phyloP scores from a whole-genome alignment of 2,329 filamentous ascomycete genomes.

The Colletotrichum chlorophyti region DNA sequence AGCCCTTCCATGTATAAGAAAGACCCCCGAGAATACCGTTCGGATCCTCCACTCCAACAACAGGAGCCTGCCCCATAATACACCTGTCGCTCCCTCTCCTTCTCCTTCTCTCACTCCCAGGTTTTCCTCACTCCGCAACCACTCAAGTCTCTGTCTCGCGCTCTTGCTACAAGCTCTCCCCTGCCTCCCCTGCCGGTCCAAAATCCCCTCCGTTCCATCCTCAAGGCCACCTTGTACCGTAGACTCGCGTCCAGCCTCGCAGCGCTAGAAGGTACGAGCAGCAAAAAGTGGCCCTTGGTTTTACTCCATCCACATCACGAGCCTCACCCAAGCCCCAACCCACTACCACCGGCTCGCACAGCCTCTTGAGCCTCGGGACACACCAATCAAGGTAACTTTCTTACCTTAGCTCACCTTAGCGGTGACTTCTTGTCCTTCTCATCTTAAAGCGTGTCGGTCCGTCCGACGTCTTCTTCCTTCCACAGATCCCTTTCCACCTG shows the following conservation, averaged over 20 bases:
- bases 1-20: slow-evolving; percentile 27
- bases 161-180: slow-evolving; percentile 26
- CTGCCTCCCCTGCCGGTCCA: slow-evolving; percentile 10
- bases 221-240: slow-evolving; percentile 24
- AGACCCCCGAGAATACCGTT: slow-evolving; percentile 24
- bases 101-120: no score
- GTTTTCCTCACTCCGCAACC: no score
- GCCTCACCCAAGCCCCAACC: slow-evolving; percentile 23
- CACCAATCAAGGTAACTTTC: no score
- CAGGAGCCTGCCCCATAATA: slow-evolving; percentile 18
- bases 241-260: slow-evolving; percentile 17
- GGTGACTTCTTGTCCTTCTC: slow-evolving; percentile 5
- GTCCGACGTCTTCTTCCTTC: slow-evolving; percentile 14
- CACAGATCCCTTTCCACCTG: no score
- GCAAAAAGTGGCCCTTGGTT: slow-evolving; percentile 14
- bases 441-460: slow-evolving; percentile 21
- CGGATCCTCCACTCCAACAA: slow-evolving; percentile 22
- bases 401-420: not conserved
- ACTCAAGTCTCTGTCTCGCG: no score
- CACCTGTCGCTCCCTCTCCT: slow-evolving; percentile 21
- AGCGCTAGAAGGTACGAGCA: slow-evolving; percentile 23
- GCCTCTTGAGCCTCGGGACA: slow-evolving; percentile 12
- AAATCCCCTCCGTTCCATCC: slow-evolving; percentile 14
- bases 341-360: not conserved
- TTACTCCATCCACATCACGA: slow-evolving; percentile 23